Evolutionary conservation across 129 eudicot genomes (phyloP), one percentile per base, ranked within the genome.

Genomic region (Chrysanthemum makinoi): DNA sequence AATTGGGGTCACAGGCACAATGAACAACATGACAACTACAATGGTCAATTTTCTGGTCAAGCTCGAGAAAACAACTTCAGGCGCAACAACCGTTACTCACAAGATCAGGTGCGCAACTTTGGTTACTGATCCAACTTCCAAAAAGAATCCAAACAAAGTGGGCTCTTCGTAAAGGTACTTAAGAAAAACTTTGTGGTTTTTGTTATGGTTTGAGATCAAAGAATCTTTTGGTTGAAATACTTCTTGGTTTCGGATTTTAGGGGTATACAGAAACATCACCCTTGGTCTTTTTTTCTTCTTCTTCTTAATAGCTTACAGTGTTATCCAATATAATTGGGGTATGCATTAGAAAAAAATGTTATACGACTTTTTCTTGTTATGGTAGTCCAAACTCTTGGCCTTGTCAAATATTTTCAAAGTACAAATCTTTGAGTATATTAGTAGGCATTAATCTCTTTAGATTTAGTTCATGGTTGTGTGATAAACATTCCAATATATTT

Each of bases 31-130:
- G 81, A 62, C 33, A 64, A 70, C 65, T 3, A 12, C 65, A 6
- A 12, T 61, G 65, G 76, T 62, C 48, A 35, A 58, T 56, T 30
- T 71, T 63, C 19, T 13, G 74, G 77, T 65, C 82, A 79, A 79
- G 20, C 72, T 59, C 79, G 79, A 3, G 83, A 74, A 8, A 6
- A 51, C 16, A 65, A 67, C 63, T 14, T 51, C 12, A 73, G 77
- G 61, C 62, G 62, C 14, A 46, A 54, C 14, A 46, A 54, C 63
- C 44, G 63, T 33, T 33, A 64, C 56, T 74, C 5, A 28, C 57
- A 52, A 52, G 57, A 64, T 64, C 30, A 72, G 0, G 62, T 50
- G 68, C 60, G 60, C 76, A 59, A 72, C 47, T 74, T 64, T 64
- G 43, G 10, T 39, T 52, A 55, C 48, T 62, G 65, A 57, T 19